Evolutionary conservation across 176 grass and related monocot species (phyloP), one percentile per base, ranked within the genome.

Genomic region (Cenchrus purpureus): DNA sequence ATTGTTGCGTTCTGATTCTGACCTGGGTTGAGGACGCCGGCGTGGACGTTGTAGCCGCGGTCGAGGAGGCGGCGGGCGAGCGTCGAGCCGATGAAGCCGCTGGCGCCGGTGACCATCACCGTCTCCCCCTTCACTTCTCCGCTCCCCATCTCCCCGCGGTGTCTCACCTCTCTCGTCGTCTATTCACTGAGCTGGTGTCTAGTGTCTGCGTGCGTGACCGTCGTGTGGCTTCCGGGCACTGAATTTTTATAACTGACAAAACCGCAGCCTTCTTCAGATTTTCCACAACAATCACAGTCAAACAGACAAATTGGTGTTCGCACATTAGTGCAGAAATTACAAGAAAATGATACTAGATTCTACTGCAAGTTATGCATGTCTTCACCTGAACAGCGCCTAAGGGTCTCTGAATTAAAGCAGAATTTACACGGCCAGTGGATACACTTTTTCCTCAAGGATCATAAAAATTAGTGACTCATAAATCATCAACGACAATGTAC

Each of bases 51-150:
- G 89, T 94, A 98, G 78, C 96, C 93, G 48, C 89, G 88, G 12
- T 42, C 74, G 69, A 92, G 96, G 80, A 98, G 96, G 73, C 42
- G 64, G 63, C 91, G 86, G 11, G 95, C 86, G 51, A 94, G 45
- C 40, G 80, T 89, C 0, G 96, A 98, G 43, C 96, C 89, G 84
- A 94, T 95, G 93, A 95, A 94, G 17, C 96, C 93, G 74, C 93
- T 98, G 3, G 89, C 97, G 72, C 97, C 93, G 11, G 97, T 95
- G 42, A 95, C 91, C 83, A 94, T 77, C 68, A 94, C 93, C 49
- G 69, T 86, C 81, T 80, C 78, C 22, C 51, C 8, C 8, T 60
- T 60, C 4, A 0, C 57, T 60, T 22, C 57, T 19, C 57, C n/a
- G n/a, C n/a, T 62, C n/a, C n/a, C n/a, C 59, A 62, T 62, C 19